These are phyloP conservation scores for Jatropha multifida DNA, from an alignment of 441 rosid genomes.

Conservation along the genomic window DNA sequence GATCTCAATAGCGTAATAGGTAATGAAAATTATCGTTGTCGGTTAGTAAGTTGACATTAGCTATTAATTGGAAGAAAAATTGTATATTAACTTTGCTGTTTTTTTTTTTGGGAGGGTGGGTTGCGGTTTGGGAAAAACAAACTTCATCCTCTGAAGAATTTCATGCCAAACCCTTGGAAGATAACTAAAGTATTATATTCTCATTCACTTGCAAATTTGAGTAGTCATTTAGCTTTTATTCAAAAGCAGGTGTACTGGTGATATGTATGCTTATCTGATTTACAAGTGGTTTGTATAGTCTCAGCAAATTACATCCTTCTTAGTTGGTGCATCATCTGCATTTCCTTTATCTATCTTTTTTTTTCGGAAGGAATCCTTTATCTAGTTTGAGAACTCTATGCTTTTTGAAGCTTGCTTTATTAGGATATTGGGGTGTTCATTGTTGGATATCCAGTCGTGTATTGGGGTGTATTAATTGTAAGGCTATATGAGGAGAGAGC, in stretches of 20 bases:
- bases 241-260: background rate
- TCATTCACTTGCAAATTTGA: background rate
- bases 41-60: background rate
- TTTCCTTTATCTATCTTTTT: background rate
- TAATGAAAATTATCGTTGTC: background rate
- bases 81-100: too few relatives aligned
- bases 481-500: background rate
- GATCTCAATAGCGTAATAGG: background rate
- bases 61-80: background rate
- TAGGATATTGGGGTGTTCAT: background rate
- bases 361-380: too few relatives aligned
- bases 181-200: background rate
- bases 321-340: background rate
- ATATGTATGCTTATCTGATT: background rate
- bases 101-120: too few relatives aligned
- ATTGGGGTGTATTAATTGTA: too few relatives aligned
- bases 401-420: background rate
- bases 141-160: background rate
- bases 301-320: background rate
- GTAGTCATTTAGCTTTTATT: background rate
- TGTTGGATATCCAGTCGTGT: background rate
- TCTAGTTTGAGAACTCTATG: background rate
- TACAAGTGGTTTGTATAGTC: background rate
- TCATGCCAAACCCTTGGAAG: background rate
- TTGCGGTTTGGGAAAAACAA: too few relatives aligned